A percentile compares a stretch with the other conserved stretches of the same genome.
Evolutionary conservation across 805 yeast species (phyloP).

Genomic region (Tetrapisispora taiwanensis): DNA sequence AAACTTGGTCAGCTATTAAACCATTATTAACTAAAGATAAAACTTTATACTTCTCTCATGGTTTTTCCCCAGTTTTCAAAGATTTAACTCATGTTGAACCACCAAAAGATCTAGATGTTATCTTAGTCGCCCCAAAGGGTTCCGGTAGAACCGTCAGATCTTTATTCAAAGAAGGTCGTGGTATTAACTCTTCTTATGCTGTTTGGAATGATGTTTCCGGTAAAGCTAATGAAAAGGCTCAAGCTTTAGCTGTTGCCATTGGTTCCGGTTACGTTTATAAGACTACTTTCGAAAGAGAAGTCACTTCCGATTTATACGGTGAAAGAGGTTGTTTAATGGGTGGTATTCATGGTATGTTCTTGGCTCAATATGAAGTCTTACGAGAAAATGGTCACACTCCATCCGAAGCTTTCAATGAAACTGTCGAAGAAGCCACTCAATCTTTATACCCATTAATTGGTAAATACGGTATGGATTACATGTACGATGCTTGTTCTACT

Average conservation of each 20-base stretch:
- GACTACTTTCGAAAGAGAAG: slow-evolving; percentile 98
- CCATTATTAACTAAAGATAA: slow-evolving; percentile 93
- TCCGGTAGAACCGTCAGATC: slow-evolving; percentile 99
- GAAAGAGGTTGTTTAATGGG: slow-evolving; percentile 99
- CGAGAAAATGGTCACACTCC: slow-evolving; percentile 99
- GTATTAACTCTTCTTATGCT: slow-evolving; percentile 99
- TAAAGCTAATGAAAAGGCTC: slow-evolving; percentile 97
- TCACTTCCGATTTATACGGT: slow-evolving; percentile 97
- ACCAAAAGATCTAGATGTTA: slow-evolving; percentile 90
- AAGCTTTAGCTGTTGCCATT: slow-evolving; percentile 96
- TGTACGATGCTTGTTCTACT: slow-evolving; percentile 99
- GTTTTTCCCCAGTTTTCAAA: slow-evolving; percentile 98
- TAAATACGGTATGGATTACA: slow-evolving; percentile 99
- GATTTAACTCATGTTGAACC: slow-evolving; percentile 93
- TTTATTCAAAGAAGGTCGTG: slow-evolving; percentile 99
- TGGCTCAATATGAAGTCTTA: slow-evolving; percentile 98
- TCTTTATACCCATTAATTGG: slow-evolving; percentile 98
- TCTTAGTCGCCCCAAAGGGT: slow-evolving; percentile 99
- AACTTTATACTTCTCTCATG: slow-evolving; percentile 98
- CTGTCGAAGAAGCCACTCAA: slow-evolving; percentile 99
- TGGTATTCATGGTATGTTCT: slow-evolving; percentile 99
- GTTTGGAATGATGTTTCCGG: slow-evolving; percentile 99
- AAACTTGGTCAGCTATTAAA: slow-evolving; percentile 83
- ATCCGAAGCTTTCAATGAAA: slow-evolving; percentile 99
- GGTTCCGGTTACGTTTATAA: slow-evolving; percentile 99